These are phyloP conservation scores for Phialocephala sp. DNA, from an alignment of 2,329 filamentous ascomycete species.

Conservation along the genomic window DNA sequence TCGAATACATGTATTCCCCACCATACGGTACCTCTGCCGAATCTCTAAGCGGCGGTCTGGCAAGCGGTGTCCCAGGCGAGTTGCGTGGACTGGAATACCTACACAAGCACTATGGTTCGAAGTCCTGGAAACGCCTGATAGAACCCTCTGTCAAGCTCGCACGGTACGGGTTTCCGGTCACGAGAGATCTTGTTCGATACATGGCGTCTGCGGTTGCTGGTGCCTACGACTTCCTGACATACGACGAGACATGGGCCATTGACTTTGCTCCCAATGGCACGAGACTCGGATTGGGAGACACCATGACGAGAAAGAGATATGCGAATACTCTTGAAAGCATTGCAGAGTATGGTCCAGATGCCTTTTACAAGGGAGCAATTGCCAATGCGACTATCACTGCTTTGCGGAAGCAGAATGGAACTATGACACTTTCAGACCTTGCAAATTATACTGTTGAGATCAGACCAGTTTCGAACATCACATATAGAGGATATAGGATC, in stretches of 20 bases:
- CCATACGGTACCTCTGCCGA: constrained; percentile 50
- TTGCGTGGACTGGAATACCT: constrained; percentile 45
- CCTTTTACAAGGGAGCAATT: constrained; percentile 76
- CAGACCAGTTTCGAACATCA: constrained; percentile 65
- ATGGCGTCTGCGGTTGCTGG: constrained; percentile 48
- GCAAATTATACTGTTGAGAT: constrained; percentile 72
- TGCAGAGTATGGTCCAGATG: constrained; percentile 72
- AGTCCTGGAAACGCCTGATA: constrained; percentile 61
- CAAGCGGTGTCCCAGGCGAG: constrained; percentile 59
- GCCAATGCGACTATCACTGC: constrained; percentile 75
- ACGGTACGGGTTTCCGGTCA: constrained; percentile 65
- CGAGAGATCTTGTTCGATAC: constrained; percentile 66
- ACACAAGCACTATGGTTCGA: constrained; percentile 54
- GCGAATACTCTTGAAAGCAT: constrained; percentile 81
- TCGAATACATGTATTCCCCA: constrained; percentile 68
- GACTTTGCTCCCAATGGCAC: constrained; percentile 89
- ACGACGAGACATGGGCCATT: constrained; percentile 79
- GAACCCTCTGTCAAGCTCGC: constrained; percentile 65
- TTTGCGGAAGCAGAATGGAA: constrained; percentile 75
- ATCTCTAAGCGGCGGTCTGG: constrained; percentile 63
- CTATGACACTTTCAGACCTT: constrained; percentile 82
- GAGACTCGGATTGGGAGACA: constrained; percentile 73
- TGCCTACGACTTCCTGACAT: constrained; percentile 69
- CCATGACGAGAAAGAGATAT: constrained; percentile 80
- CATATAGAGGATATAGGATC: constrained; percentile 74